phyloP scores from a whole-genome alignment of 2,329 filamentous ascomycete genomes.

The Pleurostoma richardsiae region DNA sequence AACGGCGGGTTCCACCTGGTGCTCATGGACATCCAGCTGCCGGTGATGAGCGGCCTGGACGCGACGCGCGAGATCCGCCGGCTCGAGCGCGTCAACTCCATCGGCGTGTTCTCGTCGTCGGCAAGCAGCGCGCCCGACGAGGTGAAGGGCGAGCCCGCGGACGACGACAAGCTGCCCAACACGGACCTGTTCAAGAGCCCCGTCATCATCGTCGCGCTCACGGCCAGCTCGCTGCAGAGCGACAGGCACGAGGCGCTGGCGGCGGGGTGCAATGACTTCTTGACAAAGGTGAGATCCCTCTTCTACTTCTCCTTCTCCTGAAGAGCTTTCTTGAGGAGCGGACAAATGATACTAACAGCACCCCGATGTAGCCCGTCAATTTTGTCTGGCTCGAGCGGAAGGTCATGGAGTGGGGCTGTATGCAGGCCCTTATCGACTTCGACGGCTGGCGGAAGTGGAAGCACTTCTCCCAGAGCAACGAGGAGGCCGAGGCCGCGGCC shows the following conservation, averaged over 20 bases:
- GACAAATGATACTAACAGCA: slow-evolving; percentile 9
- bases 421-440: slow-evolving; percentile 98
- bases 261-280: slow-evolving; percentile 95
- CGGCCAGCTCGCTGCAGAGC: slow-evolving; percentile 88
- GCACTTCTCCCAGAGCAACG: slow-evolving; percentile 57
- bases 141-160: slow-evolving; percentile 41
- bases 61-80: slow-evolving; percentile 92
- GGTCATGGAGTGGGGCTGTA: slow-evolving; percentile 99
- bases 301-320: neutral
- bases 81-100: slow-evolving; percentile 83
- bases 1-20: slow-evolving; percentile 91
- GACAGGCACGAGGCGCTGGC: slow-evolving; percentile 93
- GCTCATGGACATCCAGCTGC: slow-evolving; percentile 96
- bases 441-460: slow-evolving; percentile 99
- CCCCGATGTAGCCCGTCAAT: slow-evolving; percentile 79
- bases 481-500: slow-evolving; percentile 24
- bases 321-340: slow-evolving; percentile 6
- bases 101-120: slow-evolving; percentile 80
- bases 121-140: slow-evolving; percentile 49
- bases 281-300: slow-evolving; percentile 72
- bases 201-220: slow-evolving; percentile 95
- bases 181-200: slow-evolving; percentile 83
- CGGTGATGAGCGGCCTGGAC: slow-evolving; percentile 92
- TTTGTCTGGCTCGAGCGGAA: slow-evolving; percentile 97
- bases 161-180: slow-evolving; percentile 65